Evolutionary conservation across 192 early-diverging fungal genomes (phyloP).

Genomic region (Backusella morwellensis): DNA sequence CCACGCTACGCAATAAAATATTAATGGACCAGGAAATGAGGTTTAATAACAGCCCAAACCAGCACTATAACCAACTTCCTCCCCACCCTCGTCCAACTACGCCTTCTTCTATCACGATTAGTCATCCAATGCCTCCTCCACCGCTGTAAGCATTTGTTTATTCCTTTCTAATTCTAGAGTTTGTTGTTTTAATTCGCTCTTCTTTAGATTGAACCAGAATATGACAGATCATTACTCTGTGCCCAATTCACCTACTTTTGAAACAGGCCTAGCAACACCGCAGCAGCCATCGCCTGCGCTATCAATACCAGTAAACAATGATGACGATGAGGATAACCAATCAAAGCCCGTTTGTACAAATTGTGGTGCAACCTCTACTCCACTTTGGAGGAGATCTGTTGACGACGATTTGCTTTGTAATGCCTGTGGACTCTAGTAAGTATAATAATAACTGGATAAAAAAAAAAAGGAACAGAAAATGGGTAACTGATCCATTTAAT

Average conservation of each 20-base stretch:
- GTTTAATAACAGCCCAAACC: neutral
- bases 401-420: slow-evolving; percentile 91
- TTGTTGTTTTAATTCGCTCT: neutral
- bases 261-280: neutral
- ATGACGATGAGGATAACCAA: neutral
- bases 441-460: neutral
- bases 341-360: slow-evolving; percentile 54
- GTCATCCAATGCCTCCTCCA: neutral
- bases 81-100: neutral
- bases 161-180: neutral
- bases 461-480: too few species aligned
- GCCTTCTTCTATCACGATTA: neutral
- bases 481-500: too few species aligned
- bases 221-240: slow-evolving; percentile 3
- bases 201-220: neutral
- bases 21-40: slow-evolving; percentile 3
- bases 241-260: slow-evolving; percentile 12
- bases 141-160: neutral
- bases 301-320: neutral
- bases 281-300: neutral
- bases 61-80: neutral
- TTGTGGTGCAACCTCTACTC: slow-evolving; percentile 82
- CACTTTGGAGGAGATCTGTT: slow-evolving; percentile 87
- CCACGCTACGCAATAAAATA: slow-evolving; percentile 17
- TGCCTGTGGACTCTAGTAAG: slow-evolving; percentile 93